Base-by-base conservation (phyloP, 495 filamentous ascomycete species). In the Parathielavia appendiculata region DNA sequence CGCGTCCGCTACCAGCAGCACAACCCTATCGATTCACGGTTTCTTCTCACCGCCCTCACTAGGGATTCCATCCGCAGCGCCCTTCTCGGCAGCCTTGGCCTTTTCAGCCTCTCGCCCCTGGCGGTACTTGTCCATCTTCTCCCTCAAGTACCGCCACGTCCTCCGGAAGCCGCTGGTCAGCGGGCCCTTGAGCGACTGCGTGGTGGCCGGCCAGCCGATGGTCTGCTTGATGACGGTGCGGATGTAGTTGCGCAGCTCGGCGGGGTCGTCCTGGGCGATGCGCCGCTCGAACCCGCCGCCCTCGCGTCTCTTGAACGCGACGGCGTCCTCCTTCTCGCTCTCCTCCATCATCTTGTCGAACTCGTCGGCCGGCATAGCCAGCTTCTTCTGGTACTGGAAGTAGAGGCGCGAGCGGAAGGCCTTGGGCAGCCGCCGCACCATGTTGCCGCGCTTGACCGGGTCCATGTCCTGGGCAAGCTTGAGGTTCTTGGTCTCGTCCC, bases 361-460 rank as follows among this genome's bases (percentile, higher is more conserved):
- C 41, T 96, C 89, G 2, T 77, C 75, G 23, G 82, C 85, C 1
- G 93, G 91, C 36, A 97, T 95, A 36, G 80, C 79, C 63, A 87
- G 96, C 66, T 95, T 92, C 61, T 86, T 80, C 71, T 97, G 93
- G 64, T 95, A 97, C 63, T 90, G 84, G 72, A 93, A 95, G 73
- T 97, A 98, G 3, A 98, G 71, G 62, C 90, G 91, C 48, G 88
- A 79, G 14, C 93, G 81, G 80, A 98, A 97, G 1, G 85, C 76
- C 56, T 88, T 91, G 0, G 93, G 95, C 13, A 98, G 76, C 23
- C 93, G 86, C 12, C 95, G 84, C 10, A 98, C 92, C 88, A 97
- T 97, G 68, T 98, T 97, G 20, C 88, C 91, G 44, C 93, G 83
- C 66, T 86, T 90, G 45, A 89, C 71, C 0, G 90, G 90, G 63